phyloP scores from a whole-genome alignment of 306 rosid species.

The Quercus ilex region DNA sequence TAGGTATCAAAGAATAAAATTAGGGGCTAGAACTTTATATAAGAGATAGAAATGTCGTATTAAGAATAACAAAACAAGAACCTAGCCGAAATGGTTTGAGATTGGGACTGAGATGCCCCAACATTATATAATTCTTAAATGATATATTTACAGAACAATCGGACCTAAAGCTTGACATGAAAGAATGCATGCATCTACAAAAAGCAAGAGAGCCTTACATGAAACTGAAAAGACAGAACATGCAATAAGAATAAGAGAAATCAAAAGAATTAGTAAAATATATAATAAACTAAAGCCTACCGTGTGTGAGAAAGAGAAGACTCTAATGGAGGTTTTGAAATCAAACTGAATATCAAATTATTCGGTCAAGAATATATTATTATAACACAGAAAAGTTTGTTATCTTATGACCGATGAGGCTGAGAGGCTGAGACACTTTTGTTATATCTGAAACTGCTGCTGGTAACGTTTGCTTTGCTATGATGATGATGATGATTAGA shows the following conservation, averaged over 20 bases:
- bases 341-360: background rate
- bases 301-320: background rate
- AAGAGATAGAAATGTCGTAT: background rate
- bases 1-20: background rate
- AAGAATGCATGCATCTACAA: slow-evolving; percentile 7
- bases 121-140: background rate
- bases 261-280: background rate
- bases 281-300: background rate
- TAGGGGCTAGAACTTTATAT: background rate
- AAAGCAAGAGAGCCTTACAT: background rate
- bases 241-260: background rate
- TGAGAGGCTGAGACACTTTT: slow-evolving; percentile 14
- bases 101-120: background rate
- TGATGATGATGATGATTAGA: slow-evolving; percentile 34
- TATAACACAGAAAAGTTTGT: background rate
- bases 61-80: background rate
- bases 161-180: background rate
- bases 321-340: background rate
- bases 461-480: slow-evolving; percentile 25
- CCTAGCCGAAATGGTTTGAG: background rate
- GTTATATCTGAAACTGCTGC: slow-evolving; percentile 26
- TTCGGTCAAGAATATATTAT: background rate
- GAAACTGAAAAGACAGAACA: background rate
- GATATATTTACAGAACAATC: background rate
- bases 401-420: slow-evolving; percentile 26